Conservation (phyloP, 306 rosid species). For the Ammopiptanthus mongolicus region DNA sequence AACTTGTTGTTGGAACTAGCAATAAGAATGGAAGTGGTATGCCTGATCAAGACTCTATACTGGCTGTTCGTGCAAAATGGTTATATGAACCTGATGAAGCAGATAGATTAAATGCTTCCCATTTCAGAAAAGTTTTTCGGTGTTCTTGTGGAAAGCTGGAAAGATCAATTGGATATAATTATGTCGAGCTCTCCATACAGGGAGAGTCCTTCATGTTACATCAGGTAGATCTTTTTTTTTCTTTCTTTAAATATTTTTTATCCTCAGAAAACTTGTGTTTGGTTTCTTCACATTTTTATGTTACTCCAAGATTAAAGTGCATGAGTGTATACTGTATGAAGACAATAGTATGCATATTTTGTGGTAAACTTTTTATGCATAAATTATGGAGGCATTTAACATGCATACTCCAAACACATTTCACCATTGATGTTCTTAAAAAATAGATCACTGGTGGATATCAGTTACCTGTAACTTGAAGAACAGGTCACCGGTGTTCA, state of each 20-base stretch:
- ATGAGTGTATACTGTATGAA: neutral
- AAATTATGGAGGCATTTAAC: neutral
- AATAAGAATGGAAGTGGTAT: slow-evolving; percentile 29
- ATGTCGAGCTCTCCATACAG: slow-evolving; percentile 66
- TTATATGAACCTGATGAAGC: slow-evolving; percentile 70
- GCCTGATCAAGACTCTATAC: slow-evolving; percentile 29
- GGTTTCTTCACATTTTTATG: neutral
- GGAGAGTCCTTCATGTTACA: slow-evolving; percentile 98
- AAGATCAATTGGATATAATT: slow-evolving; percentile 43
- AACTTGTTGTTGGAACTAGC: slow-evolving; percentile 19
- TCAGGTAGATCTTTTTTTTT: slow-evolving; percentile 54
- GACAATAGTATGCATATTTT: neutral
- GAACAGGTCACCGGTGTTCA: too few relatives aligned
- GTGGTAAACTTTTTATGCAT: neutral
- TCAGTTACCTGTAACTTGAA: too few relatives aligned
- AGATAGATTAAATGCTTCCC: slow-evolving; percentile 73
- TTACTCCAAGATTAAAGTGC: neutral
- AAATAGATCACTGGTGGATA: too few relatives aligned
- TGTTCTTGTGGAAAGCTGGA: slow-evolving; percentile 75
- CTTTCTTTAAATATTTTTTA: neutral
- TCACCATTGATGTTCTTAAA: too few relatives aligned
- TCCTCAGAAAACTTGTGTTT: neutral
- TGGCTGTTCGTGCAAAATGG: slow-evolving; percentile 68
- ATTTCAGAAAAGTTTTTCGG: slow-evolving; percentile 71
- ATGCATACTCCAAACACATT: too few relatives aligned